Conservation (phyloP, 495 filamentous ascomycete genomes). For the Xylaria castorea region DNA sequence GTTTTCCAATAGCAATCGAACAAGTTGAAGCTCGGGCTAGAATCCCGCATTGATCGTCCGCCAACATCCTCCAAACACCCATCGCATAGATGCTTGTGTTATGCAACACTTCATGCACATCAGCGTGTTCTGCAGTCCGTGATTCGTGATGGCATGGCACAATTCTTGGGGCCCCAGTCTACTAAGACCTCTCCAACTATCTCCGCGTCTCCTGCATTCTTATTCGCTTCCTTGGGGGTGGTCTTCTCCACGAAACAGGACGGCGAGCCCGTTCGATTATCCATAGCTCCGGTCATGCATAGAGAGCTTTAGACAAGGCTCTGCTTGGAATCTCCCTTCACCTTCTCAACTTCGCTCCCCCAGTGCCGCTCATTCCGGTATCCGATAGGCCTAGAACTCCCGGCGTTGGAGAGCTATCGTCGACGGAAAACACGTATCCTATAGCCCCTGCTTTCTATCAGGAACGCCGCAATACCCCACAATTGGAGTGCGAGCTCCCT, state of each 20-base stretch:
- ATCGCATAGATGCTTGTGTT: conserved; percentile 1
- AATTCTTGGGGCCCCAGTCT: neutral
- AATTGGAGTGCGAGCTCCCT: neutral
- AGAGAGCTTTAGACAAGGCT: neutral
- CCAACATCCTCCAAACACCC: neutral
- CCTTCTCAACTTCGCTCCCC: neutral
- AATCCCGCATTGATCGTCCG: conserved; percentile 2
- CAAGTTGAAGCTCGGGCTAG: neutral
- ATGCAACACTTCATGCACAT: conserved; percentile 20
- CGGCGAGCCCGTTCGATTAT: neutral
- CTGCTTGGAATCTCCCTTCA: neutral
- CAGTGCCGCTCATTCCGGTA: neutral
- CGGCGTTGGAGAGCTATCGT: neutral
- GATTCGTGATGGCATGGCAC: conserved; percentile 16
- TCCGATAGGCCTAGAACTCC: neutral
- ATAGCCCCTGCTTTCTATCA: neutral
- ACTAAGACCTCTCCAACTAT: conserved; percentile 2
- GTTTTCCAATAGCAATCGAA: conserved; percentile 8
- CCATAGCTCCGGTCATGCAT: neutral
- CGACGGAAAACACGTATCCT: neutral
- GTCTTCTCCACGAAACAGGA: neutral
- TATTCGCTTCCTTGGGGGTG: neutral
- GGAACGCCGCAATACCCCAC: neutral
- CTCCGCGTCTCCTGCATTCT: neutral
- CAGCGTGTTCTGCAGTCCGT: conserved; percentile 3